Base-by-base conservation (phyloP, 805 yeast genomes). In the Kluyveromyces siamensis region DNA sequence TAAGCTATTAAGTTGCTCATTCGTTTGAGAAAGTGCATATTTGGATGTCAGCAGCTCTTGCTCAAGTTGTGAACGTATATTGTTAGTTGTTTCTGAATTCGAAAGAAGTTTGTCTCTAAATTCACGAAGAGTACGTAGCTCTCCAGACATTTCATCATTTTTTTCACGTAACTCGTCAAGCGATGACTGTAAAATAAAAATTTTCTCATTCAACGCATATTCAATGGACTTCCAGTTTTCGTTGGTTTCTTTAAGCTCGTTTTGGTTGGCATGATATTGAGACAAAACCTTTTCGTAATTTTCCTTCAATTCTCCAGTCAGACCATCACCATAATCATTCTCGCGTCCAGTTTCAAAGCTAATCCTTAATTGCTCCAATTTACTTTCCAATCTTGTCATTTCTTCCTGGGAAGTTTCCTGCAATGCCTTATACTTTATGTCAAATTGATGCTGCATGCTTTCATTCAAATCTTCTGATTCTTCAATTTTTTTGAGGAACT, bases 221-320 rank as follows among this genome's bases (percentile, higher is more conserved):
- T 93, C 97, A 40, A 88, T 81, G 17, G 80, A 70, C 49, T 84
- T 82, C 95, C 96, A 87, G 62, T 84, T 87, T 53, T 83, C 87
- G 49, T 83, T 83, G 0, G 91, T 84, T 14, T 81, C 75, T 8
- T 85, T 76, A 54, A 86, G 83, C 62, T 89, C 93, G 2, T 77
- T 69, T 58, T 84, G 89, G 18, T 87, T 59, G 14, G 74, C 67
- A 41, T 75, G 79, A 54, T 82, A 80, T 39, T 77, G 74, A 35
- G 72, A 69, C 8, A 70, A 55, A 25, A 76, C 53, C 53, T 72
- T 74, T 30, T 71, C 62, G 47, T 65, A 73, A 13, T 72, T 72
- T n/a, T 68, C 72, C 44, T 71, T 72, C 37, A 67, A 50, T 35
- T 51, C 58, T 17, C 55, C 52, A 5, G 54, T 48, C 1, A 51